Evolutionary conservation across 2,329 filamentous ascomycete genomes (phyloP), one percentile per base, ranked within the genome.

Genomic region (Nannizziopsis barbatae): DNA sequence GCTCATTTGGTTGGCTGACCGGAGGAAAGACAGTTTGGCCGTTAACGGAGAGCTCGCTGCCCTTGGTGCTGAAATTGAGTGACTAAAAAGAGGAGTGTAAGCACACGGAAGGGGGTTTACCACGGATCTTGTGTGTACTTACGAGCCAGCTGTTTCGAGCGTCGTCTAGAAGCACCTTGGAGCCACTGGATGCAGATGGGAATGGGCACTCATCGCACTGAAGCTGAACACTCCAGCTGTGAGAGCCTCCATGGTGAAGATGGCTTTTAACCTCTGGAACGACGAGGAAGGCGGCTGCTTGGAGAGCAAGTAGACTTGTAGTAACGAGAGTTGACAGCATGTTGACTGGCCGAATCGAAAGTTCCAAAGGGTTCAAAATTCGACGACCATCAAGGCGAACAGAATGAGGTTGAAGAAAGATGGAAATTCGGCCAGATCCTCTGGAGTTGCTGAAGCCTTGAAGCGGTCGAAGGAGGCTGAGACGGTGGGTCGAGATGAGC

Each of bases 171-270:
- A 51, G 58, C 52, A 61, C 56, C 27, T 54, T 51, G 14, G 62
- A 60, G 51, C 62, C 56, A 7, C 58, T 53, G 31, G 53, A 50
- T 11, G 58, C 45, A 50, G 62, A 57, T 30, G 62, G 61, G 55
- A 69, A 65, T 1, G 66, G 67, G 47, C 67, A 70, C 38, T 67
- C 63, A 30, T 58, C 56, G 54, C 67, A 70, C 40, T 55, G 52
- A 15, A 69, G 55, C 20, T 61, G 59, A 39, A 69, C 49, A 15
- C 56, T 51, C 31, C 60, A 53, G 42, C 60, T 52, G 41, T 58
- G 57, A 10, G 57, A 53, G 40, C 62, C 52, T 27, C 59, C 54
- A 11, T 55, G 45, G 35, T 62, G 56, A 11, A 33, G 18, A 15
- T 18, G 18, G 37, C 31, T 22, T 18, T 41, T 18, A 15, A 38